Base-by-base conservation (phyloP, 129 eudicot species). In the Pseudognaphalium luteoalbum region DNA sequence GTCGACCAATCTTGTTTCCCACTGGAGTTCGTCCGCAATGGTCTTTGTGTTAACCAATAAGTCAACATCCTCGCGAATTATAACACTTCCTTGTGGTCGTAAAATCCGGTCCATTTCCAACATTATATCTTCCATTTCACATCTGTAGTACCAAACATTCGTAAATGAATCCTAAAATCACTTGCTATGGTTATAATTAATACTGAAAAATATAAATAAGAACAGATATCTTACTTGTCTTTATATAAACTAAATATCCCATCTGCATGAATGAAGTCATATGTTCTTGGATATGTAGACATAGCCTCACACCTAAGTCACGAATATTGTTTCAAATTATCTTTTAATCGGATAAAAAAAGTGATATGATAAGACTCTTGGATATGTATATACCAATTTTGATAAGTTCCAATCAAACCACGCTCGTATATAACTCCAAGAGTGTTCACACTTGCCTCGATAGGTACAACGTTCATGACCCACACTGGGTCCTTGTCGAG, bases 241-340 rank as follows among this genome's bases (percentile, higher is more conserved):
- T 84, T 84, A 51, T 93, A 93, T 76, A 93, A 88, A 75, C 82
- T 93, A 54, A 93, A 90, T 1, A 93, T 60, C 5, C 88, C 69
- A 70, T 90, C 88, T 1, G 97, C 96, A 70, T 93, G 97, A 63
- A 93, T 88, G 78, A 93, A 93, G 76, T 93, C 98, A 17, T 93
- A 93, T 0, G 98, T 93, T 80, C 98, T 85, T 44, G 98, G 98
- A 66, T 93, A 93, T 6, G 97, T 93, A 71, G 98, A 93, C 93
- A 93, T 85, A 8, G 98, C 97, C 70, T 93, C 98, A 5, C 98
- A 90, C 98, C 98, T 93, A 42, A 42, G 50, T 42, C 50, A 42
- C 6, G 41, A 32, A 14, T 16, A 65, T 19, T 57, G 9, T 4
- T 17, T 37, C 21, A 4, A 9, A 68, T 25, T 25, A 25, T 25